phyloP scores from a whole-genome alignment of 257 asterid genomes.

The Thymus quinquecostatus region DNA sequence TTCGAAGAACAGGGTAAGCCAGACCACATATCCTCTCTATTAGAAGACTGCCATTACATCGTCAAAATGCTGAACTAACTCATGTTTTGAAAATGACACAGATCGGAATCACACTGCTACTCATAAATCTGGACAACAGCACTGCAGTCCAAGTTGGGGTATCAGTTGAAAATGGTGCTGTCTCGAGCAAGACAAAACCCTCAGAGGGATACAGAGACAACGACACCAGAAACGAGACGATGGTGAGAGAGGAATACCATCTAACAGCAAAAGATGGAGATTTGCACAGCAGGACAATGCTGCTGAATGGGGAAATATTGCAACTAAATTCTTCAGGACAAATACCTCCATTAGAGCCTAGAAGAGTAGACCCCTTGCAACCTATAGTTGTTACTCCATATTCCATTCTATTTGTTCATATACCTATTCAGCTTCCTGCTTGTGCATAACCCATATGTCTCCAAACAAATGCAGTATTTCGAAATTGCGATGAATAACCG shows the following conservation, averaged over 20 bases:
- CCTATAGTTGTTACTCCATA: conserved; percentile 63
- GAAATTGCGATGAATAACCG: neutral
- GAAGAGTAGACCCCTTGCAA: conserved; percentile 40
- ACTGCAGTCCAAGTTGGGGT: conserved; percentile 50
- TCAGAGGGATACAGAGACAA: too few species aligned
- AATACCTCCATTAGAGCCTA: conserved; percentile 69
- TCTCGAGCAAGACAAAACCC: conserved; percentile 21
- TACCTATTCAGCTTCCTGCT: conserved; percentile 67
- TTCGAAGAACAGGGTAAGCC: conserved; percentile 68
- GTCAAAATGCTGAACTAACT: neutral
- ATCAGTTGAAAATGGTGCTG: conserved; percentile 46
- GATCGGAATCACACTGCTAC: conserved; percentile 68
- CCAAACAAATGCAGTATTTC: neutral
- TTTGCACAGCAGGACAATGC: conserved; percentile 75
- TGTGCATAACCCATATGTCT: conserved; percentile 39
- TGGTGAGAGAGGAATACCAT: conserved; percentile 74
- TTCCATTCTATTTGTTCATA: conserved; percentile 69
- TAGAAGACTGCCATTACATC: neutral
- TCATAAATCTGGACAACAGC: conserved; percentile 74
- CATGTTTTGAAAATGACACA: conserved; percentile 32
- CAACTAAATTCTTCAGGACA: conserved; percentile 50
- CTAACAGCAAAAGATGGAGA: conserved; percentile 69
- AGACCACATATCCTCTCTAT: neutral
- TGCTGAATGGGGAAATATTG: conserved; percentile 65
- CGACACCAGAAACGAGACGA: conserved; percentile 7